Percentiles rank a stretch among this genome's conserved stretches.
Conservation (phyloP, 2,329 filamentous ascomycete genomes). For the Diaporthe longicolla region DNA sequence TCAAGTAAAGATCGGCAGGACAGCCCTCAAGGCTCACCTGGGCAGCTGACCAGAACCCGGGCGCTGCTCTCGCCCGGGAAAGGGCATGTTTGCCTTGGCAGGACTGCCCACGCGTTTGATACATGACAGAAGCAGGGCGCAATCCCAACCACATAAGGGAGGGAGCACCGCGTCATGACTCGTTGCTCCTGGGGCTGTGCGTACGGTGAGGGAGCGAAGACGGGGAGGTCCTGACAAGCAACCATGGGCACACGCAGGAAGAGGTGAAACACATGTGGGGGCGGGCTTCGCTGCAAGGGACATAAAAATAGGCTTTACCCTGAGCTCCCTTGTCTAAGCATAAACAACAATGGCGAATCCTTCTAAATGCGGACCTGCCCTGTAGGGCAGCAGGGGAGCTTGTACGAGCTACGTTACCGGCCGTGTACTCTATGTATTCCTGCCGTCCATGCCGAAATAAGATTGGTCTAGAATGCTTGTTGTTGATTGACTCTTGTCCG, state of each 20-base stretch:
- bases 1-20: constrained; percentile 1
- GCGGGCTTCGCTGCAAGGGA: not conserved
- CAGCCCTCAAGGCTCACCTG: not conserved
- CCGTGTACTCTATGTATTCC: not conserved
- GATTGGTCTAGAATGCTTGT: constrained; percentile 8
- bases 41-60: constrained; percentile 1
- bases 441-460: constrained; percentile 13
- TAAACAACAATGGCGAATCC: constrained; percentile 28
- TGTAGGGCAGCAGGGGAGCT: constrained; percentile 29
- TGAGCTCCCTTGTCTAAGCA: constrained; percentile 28
- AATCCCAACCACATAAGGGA: constrained; percentile 11
- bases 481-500: not conserved
- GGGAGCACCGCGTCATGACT: constrained; percentile 29
- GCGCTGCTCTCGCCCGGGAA: constrained; percentile 1
- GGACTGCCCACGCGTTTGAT: constrained; percentile 25
- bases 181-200: constrained; percentile 19
- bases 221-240: constrained; percentile 24
- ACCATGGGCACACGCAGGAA: constrained; percentile 15
- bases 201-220: constrained; percentile 24
- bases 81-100: constrained; percentile 15
- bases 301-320: constrained; percentile 23
- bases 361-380: constrained; percentile 30
- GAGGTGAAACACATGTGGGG: constrained; percentile 29
- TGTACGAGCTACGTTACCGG: not conserved
- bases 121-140: constrained; percentile 28